Evolutionary conservation across 139 green algal species (phyloP).

Genomic region (Mesostigma viride): DNA sequence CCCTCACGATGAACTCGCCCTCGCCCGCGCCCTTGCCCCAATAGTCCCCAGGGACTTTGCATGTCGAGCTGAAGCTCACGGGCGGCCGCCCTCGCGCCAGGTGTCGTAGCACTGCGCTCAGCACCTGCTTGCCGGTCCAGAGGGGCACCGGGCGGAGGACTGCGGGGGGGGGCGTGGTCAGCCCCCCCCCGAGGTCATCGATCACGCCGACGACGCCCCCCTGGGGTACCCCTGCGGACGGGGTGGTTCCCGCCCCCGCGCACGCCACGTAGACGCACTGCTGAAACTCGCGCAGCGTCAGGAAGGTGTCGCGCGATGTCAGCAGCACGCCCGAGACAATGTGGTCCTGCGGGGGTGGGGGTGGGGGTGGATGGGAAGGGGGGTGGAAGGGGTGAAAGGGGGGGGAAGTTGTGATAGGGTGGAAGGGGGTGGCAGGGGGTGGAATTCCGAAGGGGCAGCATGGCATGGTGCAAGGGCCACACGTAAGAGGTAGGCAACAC

Average conservation of each 20-base stretch:
- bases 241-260: too few species aligned
- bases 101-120: constrained; percentile 60
- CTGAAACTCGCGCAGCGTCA: constrained; percentile 57
- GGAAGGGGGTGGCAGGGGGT: too few species aligned
- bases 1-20: constrained; percentile 14
- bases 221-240: neutral
- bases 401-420: too few species aligned
- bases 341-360: constrained; percentile 63
- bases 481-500: too few species aligned
- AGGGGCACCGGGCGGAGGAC: constrained; percentile 63
- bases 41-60: constrained; percentile 65
- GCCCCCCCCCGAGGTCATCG: neutral
- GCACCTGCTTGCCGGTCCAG: constrained; percentile 92
- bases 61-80: constrained; percentile 51
- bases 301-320: constrained; percentile 72
- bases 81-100: constrained; percentile 60
- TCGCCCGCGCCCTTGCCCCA: constrained; percentile 54
- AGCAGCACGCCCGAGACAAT: constrained; percentile 69
- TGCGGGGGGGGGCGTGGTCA: constrained; percentile 37
- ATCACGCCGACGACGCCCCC: neutral
- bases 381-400: too few species aligned
- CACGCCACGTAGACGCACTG: constrained; percentile 50
- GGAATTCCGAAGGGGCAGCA: too few species aligned
- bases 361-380: too few species aligned
- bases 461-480: too few species aligned